phyloP scores from a whole-genome alignment of 2,329 filamentous ascomycete species.

The Fusarium keratoplasticum region DNA sequence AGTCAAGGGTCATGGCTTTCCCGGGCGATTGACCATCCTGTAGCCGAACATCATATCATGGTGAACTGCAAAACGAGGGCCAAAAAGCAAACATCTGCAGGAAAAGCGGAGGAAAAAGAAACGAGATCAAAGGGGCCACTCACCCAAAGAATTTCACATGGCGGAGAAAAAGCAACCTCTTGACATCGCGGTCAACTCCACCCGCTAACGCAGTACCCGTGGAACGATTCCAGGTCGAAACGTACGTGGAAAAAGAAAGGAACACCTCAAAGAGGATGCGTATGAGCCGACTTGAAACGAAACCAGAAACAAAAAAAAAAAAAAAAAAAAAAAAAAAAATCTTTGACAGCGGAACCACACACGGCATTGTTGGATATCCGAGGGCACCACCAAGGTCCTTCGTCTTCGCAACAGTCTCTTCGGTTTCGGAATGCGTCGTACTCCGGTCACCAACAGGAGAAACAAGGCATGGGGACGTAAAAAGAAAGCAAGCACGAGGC shows the following conservation, averaged over 20 bases:
- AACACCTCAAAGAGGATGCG: conserved; percentile 15
- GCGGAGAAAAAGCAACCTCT: conserved; percentile 30
- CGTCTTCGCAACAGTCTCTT: not conserved
- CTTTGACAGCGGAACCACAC: conserved; percentile 4
- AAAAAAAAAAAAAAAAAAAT: conserved; percentile 14
- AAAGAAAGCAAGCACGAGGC: not conserved
- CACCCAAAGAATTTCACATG: conserved; percentile 17
- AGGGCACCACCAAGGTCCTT: not conserved
- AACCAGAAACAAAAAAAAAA: conserved; percentile 28
- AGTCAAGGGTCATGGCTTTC: not conserved
- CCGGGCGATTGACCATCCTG: not conserved
- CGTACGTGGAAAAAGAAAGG: conserved; percentile 42
- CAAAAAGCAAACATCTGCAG: conserved; percentile 3
- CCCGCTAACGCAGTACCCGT: conserved; percentile 31
- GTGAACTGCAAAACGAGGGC: not conserved
- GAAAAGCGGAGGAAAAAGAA: not conserved
- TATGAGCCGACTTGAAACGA: conserved; percentile 31
- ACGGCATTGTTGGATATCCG: not conserved
- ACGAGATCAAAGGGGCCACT: conserved; percentile 1
- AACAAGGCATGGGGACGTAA: conserved; percentile 2
- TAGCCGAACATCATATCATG: conserved; percentile 10
- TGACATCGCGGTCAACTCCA: conserved; percentile 13
- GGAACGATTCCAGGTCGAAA: conserved; percentile 39
- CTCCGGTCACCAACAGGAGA: not conserved
- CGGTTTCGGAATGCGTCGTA: not conserved